Percentiles rank a stretch among this genome's conserved stretches.
phyloP scores from a whole-genome alignment of 2,329 filamentous ascomycete genomes.

The Phialophora verrucosa region DNA sequence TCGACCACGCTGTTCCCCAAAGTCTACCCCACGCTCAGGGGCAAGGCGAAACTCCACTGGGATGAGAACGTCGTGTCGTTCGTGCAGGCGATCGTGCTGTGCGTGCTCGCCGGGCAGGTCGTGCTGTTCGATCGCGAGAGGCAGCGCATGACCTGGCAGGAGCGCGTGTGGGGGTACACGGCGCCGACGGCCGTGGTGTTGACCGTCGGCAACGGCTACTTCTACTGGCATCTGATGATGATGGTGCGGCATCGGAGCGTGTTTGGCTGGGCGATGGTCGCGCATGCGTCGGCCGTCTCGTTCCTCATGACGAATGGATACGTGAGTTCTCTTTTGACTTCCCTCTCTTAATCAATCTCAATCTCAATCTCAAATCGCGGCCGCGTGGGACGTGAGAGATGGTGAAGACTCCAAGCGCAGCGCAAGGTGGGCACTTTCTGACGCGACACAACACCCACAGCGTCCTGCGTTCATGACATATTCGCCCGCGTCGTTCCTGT shows the following conservation, averaged over 20 bases:
- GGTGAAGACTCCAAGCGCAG: too few species aligned
- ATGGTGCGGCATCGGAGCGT: constrained; percentile 2
- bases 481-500: constrained; percentile 10
- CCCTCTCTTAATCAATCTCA: neutral
- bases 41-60: constrained; percentile 8
- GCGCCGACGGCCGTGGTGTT: neutral
- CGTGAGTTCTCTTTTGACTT: neutral
- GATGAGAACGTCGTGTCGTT: constrained; percentile 10
- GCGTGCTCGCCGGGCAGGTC: neutral
- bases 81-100: constrained; percentile 5
- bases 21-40: neutral
- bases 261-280: constrained; percentile 14
- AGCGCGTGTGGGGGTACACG: constrained; percentile 8
- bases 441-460: neutral
- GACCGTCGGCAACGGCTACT: constrained; percentile 4
- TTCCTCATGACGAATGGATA: constrained; percentile 14
- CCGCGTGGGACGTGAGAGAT: neutral
- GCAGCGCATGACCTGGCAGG: constrained; percentile 13
- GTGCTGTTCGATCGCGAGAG: constrained; percentile 4
- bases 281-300: constrained; percentile 8
- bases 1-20: constrained; percentile 5
- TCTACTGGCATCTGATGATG: constrained; percentile 16
- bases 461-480: constrained; percentile 11
- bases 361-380: neutral
- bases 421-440: neutral